These are phyloP conservation scores for Saprolegnia parasitica DNA, from an alignment of 352 stramenopile species.

Conservation along the genomic window DNA sequence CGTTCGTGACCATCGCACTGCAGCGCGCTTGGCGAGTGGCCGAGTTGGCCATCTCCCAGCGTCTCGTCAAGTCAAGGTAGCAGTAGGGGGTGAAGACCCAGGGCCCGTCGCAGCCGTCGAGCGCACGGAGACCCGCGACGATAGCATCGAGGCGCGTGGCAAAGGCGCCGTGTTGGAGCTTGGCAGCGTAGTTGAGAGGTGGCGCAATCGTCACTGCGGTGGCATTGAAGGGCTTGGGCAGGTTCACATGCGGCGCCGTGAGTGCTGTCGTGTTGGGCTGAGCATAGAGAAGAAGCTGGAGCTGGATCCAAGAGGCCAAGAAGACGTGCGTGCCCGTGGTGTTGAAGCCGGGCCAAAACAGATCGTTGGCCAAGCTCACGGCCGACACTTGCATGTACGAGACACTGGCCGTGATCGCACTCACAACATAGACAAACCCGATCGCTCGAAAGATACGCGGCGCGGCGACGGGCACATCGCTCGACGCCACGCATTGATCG, in stretches of 20 bases:
- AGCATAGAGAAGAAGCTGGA: not conserved
- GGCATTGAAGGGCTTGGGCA: not conserved
- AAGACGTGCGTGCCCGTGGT: not conserved
- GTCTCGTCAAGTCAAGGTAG: slow-evolving; percentile 8
- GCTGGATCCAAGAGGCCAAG: not conserved
- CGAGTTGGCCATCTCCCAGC: slow-evolving; percentile 10
- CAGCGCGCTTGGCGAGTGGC: not conserved
- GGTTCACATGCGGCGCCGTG: not conserved
- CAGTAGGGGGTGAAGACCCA: slow-evolving; percentile 15
- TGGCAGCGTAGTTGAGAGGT: not conserved
- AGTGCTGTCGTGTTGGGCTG: not conserved
- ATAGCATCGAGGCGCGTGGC: not conserved
- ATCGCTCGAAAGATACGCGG: not conserved
- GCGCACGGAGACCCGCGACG: not conserved
- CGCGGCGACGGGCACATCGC: no score
- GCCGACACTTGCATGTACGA: not conserved
- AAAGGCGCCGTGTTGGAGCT: not conserved
- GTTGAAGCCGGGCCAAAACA: not conserved
- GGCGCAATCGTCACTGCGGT: not conserved
- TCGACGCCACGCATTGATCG: not conserved
- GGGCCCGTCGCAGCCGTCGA: not conserved
- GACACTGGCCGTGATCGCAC: not conserved
- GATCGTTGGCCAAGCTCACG: slow-evolving; percentile 1
- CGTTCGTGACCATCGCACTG: not conserved
- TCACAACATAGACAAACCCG: not conserved